A percentile compares a stretch with the other conserved stretches of the same genome.
These are phyloP conservation scores for Parathielavia hyrcaniae DNA, from an alignment of 495 filamentous ascomycete genomes.

Conservation along the genomic window DNA sequence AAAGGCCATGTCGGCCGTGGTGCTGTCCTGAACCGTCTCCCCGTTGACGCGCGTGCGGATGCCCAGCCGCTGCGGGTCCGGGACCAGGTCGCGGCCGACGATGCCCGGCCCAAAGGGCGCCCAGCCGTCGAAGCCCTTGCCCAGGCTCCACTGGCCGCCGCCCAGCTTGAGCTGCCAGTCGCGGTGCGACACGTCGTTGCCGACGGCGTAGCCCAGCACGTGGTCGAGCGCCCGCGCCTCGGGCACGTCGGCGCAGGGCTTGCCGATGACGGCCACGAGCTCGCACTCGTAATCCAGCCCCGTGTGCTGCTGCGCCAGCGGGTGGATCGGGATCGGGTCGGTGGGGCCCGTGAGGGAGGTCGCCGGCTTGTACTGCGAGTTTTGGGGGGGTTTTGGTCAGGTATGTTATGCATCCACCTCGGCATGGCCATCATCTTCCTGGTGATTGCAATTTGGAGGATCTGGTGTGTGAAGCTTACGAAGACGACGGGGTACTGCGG, in stretches of 20 bases:
- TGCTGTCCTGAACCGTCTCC: slow-evolving; percentile 62
- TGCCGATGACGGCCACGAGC: slow-evolving; percentile 71
- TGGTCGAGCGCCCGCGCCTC: slow-evolving; percentile 64
- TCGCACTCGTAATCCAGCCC: slow-evolving; percentile 84
- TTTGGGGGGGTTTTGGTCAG: background rate
- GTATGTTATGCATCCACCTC: too few relatives aligned
- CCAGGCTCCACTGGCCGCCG: slow-evolving; percentile 73
- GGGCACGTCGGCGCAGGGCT: slow-evolving; percentile 59
- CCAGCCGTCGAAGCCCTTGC: slow-evolving; percentile 86
- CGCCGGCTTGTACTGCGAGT: slow-evolving; percentile 61
- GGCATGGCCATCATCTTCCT: background rate
- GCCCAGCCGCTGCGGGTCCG: slow-evolving; percentile 59
- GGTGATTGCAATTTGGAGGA: background rate
- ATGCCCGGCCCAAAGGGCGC: slow-evolving; percentile 82
- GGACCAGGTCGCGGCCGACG: slow-evolving; percentile 58
- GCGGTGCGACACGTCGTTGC: slow-evolving; percentile 78
- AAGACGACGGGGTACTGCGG: slow-evolving; percentile 76
- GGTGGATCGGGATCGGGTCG: slow-evolving; percentile 61
- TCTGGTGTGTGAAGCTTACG: slow-evolving; percentile 34
- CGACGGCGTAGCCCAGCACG: slow-evolving; percentile 73
- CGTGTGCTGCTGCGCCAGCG: slow-evolving; percentile 49
- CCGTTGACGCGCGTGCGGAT: slow-evolving; percentile 71
- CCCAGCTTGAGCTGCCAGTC: slow-evolving; percentile 77
- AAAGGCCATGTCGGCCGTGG: slow-evolving; percentile 79
- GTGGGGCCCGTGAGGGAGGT: slow-evolving; percentile 65